Conservation (phyloP, 2,329 filamentous ascomycete species). For the Aspergillus ruber region DNA sequence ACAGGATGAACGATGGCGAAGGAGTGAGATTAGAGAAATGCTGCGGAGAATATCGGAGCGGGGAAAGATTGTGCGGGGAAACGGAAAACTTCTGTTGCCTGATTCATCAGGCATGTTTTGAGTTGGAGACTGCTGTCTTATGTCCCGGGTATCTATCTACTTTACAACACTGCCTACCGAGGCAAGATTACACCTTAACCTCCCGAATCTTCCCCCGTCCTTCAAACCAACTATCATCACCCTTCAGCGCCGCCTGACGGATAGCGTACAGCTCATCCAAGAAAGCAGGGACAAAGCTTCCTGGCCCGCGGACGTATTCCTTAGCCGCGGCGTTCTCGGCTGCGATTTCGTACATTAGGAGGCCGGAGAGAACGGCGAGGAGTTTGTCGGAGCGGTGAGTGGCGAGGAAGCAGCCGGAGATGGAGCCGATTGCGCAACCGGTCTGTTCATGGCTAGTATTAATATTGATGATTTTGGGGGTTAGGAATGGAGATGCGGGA, state of each 20-base stretch:
- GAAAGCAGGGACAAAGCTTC: slow-evolving; percentile 79
- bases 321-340: slow-evolving; percentile 60
- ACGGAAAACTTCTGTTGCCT: background rate
- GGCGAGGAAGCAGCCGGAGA: slow-evolving; percentile 68
- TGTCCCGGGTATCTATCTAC: slow-evolving; percentile 2
- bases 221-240: slow-evolving; percentile 29
- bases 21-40: too few species aligned
- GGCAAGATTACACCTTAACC: slow-evolving; percentile 18
- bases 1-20: background rate
- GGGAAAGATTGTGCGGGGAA: slow-evolving; percentile 5
- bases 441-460: slow-evolving; percentile 38
- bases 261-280: slow-evolving; percentile 61
- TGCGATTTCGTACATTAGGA: slow-evolving; percentile 72
- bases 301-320: slow-evolving; percentile 66
- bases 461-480: background rate
- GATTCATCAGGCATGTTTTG: slow-evolving; percentile 2
- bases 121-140: background rate
- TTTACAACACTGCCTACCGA: background rate
- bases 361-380: slow-evolving; percentile 63
- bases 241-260: slow-evolving; percentile 26
- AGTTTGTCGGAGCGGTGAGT: slow-evolving; percentile 59
- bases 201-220: slow-evolving; percentile 32
- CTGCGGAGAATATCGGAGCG: background rate
- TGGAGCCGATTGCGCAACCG: slow-evolving; percentile 79
- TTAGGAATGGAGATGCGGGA: background rate